Conservation (phyloP, 2,329 filamentous ascomycete species). For the Beauveria rudraprayagi region DNA sequence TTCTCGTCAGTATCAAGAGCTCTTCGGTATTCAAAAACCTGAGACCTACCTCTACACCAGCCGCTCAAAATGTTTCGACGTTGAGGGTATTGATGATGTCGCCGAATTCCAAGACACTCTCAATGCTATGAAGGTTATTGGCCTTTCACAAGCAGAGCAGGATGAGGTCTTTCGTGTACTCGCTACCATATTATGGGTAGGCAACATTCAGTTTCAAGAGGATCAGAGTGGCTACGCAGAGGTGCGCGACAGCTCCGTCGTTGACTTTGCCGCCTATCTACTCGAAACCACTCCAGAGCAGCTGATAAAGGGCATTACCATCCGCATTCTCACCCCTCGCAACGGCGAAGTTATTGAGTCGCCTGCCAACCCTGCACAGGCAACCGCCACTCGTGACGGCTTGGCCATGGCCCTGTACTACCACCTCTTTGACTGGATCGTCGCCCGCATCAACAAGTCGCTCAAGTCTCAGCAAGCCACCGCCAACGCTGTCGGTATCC, state of each 20-base stretch:
- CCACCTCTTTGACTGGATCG: conserved; percentile 98
- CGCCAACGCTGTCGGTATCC: conserved; percentile 83
- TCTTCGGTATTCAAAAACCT: conserved; percentile 84
- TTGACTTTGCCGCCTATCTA: conserved; percentile 90
- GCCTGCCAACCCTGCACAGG: conserved; percentile 81
- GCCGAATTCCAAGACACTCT: conserved; percentile 85
- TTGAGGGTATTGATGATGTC: conserved; percentile 86
- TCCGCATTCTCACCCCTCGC: conserved; percentile 69
- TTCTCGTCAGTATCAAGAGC: conserved; percentile 74
- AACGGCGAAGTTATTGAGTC: conserved; percentile 61
- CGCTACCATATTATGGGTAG: conserved; percentile 84
- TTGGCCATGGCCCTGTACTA: conserved; percentile 93
- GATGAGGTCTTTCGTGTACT: conserved; percentile 97
- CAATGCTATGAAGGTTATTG: conserved; percentile 92
- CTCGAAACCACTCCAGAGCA: conserved; percentile 77
- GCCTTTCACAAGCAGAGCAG: conserved; percentile 78
- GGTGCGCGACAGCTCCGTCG: conserved; percentile 80
- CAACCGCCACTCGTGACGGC: conserved; percentile 78
- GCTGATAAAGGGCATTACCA: conserved; percentile 80
- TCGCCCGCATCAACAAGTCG: conserved; percentile 82
- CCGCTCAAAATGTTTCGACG: conserved; percentile 87
- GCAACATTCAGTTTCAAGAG: conserved; percentile 86
- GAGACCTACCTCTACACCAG: conserved; percentile 93
- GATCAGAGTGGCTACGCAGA: conserved; percentile 83
- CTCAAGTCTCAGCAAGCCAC: conserved; percentile 69